Evolutionary conservation across 331 rosid species (phyloP).

Genomic region (Cucumis variabilis): DNA sequence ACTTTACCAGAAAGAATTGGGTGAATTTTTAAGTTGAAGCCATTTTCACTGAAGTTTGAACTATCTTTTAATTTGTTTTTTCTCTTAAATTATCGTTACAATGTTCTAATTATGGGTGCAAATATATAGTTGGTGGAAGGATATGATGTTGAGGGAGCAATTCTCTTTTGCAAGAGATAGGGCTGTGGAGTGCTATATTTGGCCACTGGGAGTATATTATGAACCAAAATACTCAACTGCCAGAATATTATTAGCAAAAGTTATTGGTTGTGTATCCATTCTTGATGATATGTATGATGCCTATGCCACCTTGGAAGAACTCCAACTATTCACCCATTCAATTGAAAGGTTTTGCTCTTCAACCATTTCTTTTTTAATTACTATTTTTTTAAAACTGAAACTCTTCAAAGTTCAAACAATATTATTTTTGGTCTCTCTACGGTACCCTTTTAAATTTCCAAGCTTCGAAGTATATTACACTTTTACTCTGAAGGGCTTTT

Average conservation of each 20-base stretch:
- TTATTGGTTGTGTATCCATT: conserved; percentile 7
- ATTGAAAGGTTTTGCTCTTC: background rate
- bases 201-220: conserved; percentile 36
- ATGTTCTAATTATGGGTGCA: no score
- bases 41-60: no score
- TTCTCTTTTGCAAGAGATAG: conserved; percentile 51
- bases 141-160: conserved; percentile 11
- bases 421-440: no score
- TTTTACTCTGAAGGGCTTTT: no score
- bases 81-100: no score
- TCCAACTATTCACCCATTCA: background rate
- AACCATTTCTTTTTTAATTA: no score
- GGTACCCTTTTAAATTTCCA: no score
- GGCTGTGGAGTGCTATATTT: conserved; percentile 43
- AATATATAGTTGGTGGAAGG: background rate
- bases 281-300: conserved; percentile 46
- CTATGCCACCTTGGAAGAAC: background rate
- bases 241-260: conserved; percentile 35
- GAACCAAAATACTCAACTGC: conserved; percentile 33
- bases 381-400: no score
- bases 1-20: background rate
- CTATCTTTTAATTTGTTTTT: no score
- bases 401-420: no score
- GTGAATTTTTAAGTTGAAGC: background rate
- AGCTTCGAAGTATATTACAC: no score